These are phyloP conservation scores for Paramyrothecium roridum DNA, from an alignment of 2,329 filamentous ascomycete genomes.

Conservation along the genomic window DNA sequence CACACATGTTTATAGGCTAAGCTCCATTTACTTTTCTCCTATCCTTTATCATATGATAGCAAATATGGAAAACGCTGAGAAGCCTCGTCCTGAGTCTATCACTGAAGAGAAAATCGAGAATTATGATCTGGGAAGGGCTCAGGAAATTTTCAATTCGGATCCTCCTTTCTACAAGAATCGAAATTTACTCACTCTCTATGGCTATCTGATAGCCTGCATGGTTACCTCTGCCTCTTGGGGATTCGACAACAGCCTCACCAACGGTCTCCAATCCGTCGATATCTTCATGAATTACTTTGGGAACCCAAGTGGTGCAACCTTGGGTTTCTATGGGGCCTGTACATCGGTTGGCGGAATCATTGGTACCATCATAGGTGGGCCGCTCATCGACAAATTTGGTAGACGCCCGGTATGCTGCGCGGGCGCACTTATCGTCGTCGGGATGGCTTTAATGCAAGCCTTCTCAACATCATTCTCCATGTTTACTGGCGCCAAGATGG, in stretches of 20 bases:
- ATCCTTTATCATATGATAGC: too few species aligned
- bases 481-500: constrained; percentile 23
- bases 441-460: constrained; percentile 18
- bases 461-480: constrained; percentile 13
- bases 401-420: constrained; percentile 16
- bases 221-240: constrained; percentile 4
- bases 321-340: constrained; percentile 24
- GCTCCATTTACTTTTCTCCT: too few species aligned
- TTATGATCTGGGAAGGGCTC: too few species aligned
- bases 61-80: too few species aligned
- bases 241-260: constrained; percentile 19
- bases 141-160: too few species aligned
- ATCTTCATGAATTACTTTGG: constrained; percentile 32
- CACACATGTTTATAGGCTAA: too few species aligned
- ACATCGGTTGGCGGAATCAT: constrained; percentile 28
- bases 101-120: too few species aligned
- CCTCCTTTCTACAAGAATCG: too few species aligned
- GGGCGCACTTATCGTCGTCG: constrained; percentile 5
- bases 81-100: too few species aligned
- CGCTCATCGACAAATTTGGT: constrained; percentile 30
- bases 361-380: constrained; percentile 20
- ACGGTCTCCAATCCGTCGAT: constrained; percentile 30
- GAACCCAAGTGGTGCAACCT: constrained; percentile 17
- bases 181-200: too few species aligned
- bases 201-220: too few species aligned